phyloP scores from a whole-genome alignment of 2,329 filamentous ascomycete genomes.

The Cordyceps fumosorosea region DNA sequence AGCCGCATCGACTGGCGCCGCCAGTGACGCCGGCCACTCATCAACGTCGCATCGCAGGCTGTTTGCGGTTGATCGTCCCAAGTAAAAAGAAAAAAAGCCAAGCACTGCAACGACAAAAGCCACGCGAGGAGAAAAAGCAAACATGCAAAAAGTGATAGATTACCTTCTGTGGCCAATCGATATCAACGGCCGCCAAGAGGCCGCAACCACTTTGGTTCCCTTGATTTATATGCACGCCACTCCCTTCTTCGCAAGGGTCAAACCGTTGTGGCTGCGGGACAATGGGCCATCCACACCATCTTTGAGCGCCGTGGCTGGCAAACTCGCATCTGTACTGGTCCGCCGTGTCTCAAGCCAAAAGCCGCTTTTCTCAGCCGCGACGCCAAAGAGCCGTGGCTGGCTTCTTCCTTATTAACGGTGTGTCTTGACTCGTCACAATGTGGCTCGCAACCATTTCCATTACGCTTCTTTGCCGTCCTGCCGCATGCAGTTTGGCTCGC shows the following conservation, averaged over 20 bases:
- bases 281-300: constrained; percentile 10
- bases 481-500: neutral
- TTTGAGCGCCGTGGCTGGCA: constrained; percentile 2
- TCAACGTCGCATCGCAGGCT: neutral
- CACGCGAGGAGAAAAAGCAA: constrained; percentile 4
- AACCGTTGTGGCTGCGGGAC: constrained; percentile 12
- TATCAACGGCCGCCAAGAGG: neutral
- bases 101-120: neutral
- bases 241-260: neutral
- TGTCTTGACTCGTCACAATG: constrained; percentile 9
- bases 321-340: neutral
- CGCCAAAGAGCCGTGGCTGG: neutral
- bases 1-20: constrained; percentile 2
- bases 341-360: neutral
- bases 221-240: too few species aligned
- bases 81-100: neutral
- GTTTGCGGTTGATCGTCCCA: neutral
- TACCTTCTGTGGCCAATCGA: neutral
- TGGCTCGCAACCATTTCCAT: neutral
- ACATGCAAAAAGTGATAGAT: neutral
- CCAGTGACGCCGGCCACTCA: neutral
- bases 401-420: neutral
- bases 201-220: neutral
- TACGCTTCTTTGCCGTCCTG: neutral
- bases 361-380: neutral